Conservation (phyloP, 768 basidiomycete species). For the Suillus brevipes region DNA sequence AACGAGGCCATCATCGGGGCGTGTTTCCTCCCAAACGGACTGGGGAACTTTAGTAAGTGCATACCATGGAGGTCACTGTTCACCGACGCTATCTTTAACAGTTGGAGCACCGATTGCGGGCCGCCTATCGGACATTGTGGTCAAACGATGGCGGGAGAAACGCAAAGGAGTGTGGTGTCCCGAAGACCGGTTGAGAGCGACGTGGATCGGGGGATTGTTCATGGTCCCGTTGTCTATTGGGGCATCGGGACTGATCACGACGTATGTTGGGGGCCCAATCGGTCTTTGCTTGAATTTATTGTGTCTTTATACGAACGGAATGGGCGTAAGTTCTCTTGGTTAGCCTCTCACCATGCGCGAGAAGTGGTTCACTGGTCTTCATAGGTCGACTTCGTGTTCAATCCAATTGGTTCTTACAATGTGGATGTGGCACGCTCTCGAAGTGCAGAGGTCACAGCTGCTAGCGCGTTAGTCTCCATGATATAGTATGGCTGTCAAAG, state of each 20-base stretch:
- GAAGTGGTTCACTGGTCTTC: background rate
- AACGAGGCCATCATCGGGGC: constrained; percentile 60
- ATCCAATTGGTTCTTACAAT: too few relatives aligned
- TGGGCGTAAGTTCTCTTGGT: constrained; percentile 45
- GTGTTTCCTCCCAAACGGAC: constrained; percentile 56
- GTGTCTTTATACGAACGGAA: constrained; percentile 56
- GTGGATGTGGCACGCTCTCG: too few relatives aligned
- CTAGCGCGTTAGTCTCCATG: constrained; percentile 40
- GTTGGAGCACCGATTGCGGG: constrained; percentile 62
- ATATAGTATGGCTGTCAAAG: background rate
- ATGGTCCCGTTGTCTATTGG: constrained; percentile 53
- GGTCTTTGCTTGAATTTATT: constrained; percentile 51
- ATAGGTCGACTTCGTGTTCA: too few relatives aligned
- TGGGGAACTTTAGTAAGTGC: constrained; percentile 59
- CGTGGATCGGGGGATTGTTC: constrained; percentile 41
- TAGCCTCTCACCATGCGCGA: background rate
- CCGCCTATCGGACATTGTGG: constrained; percentile 50
- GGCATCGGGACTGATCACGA: constrained; percentile 45
- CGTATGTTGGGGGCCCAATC: constrained; percentile 44
- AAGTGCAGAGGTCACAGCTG: constrained; percentile 38
- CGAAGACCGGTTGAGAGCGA: constrained; percentile 59
- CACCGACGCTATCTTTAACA: constrained; percentile 19
- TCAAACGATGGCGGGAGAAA: constrained; percentile 44
- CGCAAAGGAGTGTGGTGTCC: constrained; percentile 59
- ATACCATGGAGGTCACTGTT: background rate